These are phyloP conservation scores for Rhodomyrtus tomentosa DNA, from an alignment of 345 rosid species.

Conservation along the genomic window DNA sequence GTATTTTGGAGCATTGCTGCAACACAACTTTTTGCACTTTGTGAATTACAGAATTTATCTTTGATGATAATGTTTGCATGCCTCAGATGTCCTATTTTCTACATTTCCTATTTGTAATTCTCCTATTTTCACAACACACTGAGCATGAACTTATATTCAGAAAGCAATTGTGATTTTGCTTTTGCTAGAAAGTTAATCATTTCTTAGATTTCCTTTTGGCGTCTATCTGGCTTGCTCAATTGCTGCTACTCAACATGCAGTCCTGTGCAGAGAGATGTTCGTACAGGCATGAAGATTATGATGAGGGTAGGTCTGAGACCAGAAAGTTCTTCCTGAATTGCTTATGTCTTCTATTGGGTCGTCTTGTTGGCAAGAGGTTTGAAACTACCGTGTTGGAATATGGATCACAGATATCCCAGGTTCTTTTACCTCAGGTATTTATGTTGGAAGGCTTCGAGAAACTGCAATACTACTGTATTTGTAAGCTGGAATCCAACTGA, in stretches of 20 bases:
- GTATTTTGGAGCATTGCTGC: not conserved
- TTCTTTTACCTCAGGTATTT: slow-evolving; percentile 65
- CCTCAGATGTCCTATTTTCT: not conserved
- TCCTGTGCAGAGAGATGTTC: slow-evolving; percentile 40
- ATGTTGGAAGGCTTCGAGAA: not conserved
- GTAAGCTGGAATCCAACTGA: not conserved
- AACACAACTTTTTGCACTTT: not conserved
- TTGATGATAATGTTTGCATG: not conserved
- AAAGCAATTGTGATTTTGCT: not conserved
- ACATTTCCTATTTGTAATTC: not conserved
- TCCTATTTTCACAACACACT: not conserved
- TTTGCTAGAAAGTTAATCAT: not conserved
- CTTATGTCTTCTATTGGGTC: slow-evolving; percentile 86
- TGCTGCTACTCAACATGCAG: slow-evolving; percentile 36
- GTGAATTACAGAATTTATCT: not conserved
- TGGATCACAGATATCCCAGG: slow-evolving; percentile 50
- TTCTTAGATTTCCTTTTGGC: not conserved
- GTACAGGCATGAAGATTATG: slow-evolving; percentile 29
- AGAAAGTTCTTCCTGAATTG: slow-evolving; percentile 72
- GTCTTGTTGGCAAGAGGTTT: slow-evolving; percentile 54
- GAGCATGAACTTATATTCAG: not conserved
- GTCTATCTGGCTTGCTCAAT: slow-evolving; percentile 1
- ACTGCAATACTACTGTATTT: not conserved
- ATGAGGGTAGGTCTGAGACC: slow-evolving; percentile 49
- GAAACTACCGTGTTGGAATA: slow-evolving; percentile 43